A percentile compares a stretch with the other conserved stretches of the same genome.
These are phyloP conservation scores for Narthecium ossifragum DNA, from an alignment of 106 monocot species.

Conservation along the genomic window DNA sequence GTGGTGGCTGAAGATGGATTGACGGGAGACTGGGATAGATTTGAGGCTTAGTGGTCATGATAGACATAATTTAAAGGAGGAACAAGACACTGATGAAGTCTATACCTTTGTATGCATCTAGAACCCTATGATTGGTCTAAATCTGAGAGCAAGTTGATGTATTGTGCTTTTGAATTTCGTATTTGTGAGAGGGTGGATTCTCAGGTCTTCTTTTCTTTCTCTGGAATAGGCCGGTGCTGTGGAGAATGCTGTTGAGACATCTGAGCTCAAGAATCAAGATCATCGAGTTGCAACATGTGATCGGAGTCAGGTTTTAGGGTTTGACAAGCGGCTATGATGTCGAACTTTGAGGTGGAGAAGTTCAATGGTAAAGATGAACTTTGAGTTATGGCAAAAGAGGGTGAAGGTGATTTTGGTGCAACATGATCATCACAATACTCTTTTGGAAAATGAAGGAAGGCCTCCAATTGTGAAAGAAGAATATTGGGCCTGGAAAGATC, in stretches of 20 bases:
- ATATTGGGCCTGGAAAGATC: too few species aligned
- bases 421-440: too few species aligned
- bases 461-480: too few species aligned
- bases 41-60: conserved; percentile 32
- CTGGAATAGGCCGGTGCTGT: conserved; percentile 74
- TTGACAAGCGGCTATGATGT: too few species aligned
- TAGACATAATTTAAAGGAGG: conserved; percentile 11
- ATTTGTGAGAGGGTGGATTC: not conserved
- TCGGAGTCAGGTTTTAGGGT: too few species aligned
- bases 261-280: conserved; percentile 85
- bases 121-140: not conserved
- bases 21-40: conserved; percentile 71
- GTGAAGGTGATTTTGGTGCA: too few species aligned
- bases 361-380: too few species aligned
- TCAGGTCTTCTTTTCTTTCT: not conserved
- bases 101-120: conserved; percentile 64
- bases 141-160: too few species aligned
- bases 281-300: conserved; percentile 71
- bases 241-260: conserved; percentile 84
- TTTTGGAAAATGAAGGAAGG: too few species aligned
- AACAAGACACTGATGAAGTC: conserved; percentile 76
- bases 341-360: too few species aligned
- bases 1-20: conserved; percentile 78
- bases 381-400: too few species aligned
- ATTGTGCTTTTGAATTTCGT: not conserved